phyloP scores from a whole-genome alignment of 345 rosid genomes.

The Laguncularia racemosa region DNA sequence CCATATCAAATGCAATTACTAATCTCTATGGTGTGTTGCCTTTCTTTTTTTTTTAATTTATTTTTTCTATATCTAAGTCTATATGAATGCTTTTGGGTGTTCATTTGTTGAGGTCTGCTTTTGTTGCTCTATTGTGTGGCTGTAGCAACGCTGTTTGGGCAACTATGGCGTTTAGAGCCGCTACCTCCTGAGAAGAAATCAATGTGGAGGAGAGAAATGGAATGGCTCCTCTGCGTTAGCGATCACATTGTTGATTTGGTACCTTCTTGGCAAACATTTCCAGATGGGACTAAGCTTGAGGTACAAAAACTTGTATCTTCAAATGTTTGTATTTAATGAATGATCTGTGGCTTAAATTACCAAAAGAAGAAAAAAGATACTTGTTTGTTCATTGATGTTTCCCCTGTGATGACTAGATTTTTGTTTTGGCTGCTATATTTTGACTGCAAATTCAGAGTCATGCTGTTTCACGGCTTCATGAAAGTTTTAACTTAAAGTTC shows the following conservation, averaged over 20 bases:
- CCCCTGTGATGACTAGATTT: not conserved
- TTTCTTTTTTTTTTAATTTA: not conserved
- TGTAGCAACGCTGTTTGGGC: slow-evolving; percentile 37
- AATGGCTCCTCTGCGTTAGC: slow-evolving; percentile 12
- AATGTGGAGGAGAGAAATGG: slow-evolving; percentile 38
- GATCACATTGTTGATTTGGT: slow-evolving; percentile 14
- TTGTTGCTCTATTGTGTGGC: no score
- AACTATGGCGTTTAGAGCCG: slow-evolving; percentile 40
- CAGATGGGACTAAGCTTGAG: slow-evolving; percentile 16
- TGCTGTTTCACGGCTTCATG: no score
- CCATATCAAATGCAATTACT: slow-evolving; percentile 38
- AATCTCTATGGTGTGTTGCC: slow-evolving; percentile 26
- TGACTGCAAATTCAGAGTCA: no score
- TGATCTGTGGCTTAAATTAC: no score
- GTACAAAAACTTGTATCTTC: not conserved
- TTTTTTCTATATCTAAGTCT: no score
- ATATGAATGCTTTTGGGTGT: no score
- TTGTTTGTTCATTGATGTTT: not conserved
- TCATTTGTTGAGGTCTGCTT: no score
- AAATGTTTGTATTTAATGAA: no score
- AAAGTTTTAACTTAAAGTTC: no score
- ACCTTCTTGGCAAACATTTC: slow-evolving; percentile 13
- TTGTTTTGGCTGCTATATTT: no score
- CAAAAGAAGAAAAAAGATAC: not conserved
- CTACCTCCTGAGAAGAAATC: slow-evolving; percentile 28